Base-by-base conservation (phyloP, 768 basidiomycete genomes). In the Phaeolepiota aurea region DNA sequence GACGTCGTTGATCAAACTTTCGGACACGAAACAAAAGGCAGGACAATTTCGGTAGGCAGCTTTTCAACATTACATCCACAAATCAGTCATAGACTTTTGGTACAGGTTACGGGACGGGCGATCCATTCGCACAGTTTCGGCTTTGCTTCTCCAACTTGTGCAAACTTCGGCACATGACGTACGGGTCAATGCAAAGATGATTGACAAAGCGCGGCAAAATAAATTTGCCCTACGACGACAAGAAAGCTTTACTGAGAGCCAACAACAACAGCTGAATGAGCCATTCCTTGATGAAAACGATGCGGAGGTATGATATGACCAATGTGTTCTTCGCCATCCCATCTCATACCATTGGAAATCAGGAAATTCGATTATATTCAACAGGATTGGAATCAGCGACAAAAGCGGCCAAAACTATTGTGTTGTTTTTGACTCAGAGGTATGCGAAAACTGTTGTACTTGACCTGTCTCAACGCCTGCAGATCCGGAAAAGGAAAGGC, bases 131-230 rank as follows among this genome's bases (percentile, higher is more conserved):
- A 96, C 91, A 1, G 85, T 93, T 10, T 93, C 91, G 2, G 94
- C 94, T 0, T 68, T 99, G 4, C 69, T 99, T 7, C 69, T 99
- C 14, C 93, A 98, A 50, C 81, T 99, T n/a, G 84, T 98, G 1
- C 96, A 99, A 55, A 94, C 91, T 0, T 93, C 90, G 3, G 82
- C 89, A 0, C 84, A 89, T 47, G 88, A 90, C 48, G 79, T 94
- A n/a, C 72, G 80, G 13, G 56, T 81, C n/a, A 73, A 79, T 38
- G 82, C 82, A 1, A 68, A 68, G 45, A 70, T 64, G 45, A 72
- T 87, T 23, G 74, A 71, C 21, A 82, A 79, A 46, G 58, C 67
- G 20, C 76, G 83, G 5, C 76, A 80, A 51, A 77, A 76, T 52
- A 71, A 70, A 14, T 63, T 76, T 25, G 78, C 76, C 0, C 51